Conservation (phyloP, 306 rosid species). For the Pterocarpus santalinus region DNA sequence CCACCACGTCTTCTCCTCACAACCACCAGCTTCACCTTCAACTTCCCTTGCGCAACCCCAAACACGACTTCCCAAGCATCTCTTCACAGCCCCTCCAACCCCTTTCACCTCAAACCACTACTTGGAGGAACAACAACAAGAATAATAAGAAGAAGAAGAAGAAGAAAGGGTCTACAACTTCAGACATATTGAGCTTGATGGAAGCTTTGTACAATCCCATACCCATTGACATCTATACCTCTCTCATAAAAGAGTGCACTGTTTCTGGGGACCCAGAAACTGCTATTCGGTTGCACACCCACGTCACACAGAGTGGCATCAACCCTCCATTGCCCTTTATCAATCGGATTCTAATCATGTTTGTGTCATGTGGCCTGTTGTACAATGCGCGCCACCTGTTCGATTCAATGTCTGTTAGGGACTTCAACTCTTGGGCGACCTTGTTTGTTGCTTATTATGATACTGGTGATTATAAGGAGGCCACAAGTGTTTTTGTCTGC, state of each 20-base stretch:
- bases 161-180: slow-evolving; percentile 44
- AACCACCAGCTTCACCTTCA: slow-evolving; percentile 44
- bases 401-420: slow-evolving; percentile 46
- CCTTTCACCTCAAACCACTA: slow-evolving; percentile 21
- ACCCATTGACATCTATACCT: slow-evolving; percentile 58
- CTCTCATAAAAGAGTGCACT: slow-evolving; percentile 62
- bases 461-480: slow-evolving; percentile 43
- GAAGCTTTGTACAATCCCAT: slow-evolving; percentile 53
- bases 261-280: slow-evolving; percentile 46
- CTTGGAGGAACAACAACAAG: not conserved
- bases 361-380: slow-evolving; percentile 53
- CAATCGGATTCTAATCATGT: slow-evolving; percentile 59
- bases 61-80: not conserved
- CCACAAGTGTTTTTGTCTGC: slow-evolving; percentile 33
- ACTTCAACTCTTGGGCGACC: slow-evolving; percentile 67
- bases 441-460: slow-evolving; percentile 54
- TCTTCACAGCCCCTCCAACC: slow-evolving; percentile 34
- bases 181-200: slow-evolving; percentile 60
- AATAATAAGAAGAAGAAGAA: not conserved
- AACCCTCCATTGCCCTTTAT: slow-evolving; percentile 42
- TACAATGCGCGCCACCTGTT: slow-evolving; percentile 52
- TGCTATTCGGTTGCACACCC: slow-evolving; percentile 52
- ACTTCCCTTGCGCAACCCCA: slow-evolving; percentile 38
- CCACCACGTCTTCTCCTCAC: slow-evolving; percentile 16
- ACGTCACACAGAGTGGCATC: slow-evolving; percentile 47